Evolutionary conservation across 805 yeast species (phyloP).

Genomic region (Starmerella etchellsii): DNA sequence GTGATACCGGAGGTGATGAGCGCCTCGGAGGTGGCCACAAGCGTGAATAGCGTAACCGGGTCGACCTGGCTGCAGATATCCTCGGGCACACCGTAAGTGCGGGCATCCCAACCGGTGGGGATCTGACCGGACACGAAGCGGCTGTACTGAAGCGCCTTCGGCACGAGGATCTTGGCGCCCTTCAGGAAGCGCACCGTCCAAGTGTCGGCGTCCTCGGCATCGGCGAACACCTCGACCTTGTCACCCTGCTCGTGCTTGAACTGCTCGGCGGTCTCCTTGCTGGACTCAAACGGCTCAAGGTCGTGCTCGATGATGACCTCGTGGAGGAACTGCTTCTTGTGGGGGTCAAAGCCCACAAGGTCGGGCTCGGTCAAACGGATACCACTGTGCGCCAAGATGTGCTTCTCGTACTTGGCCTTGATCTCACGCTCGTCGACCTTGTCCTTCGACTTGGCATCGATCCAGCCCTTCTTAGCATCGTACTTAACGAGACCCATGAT

Average conservation of each 20-base stretch:
- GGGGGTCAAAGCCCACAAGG: slow-evolving; percentile 91
- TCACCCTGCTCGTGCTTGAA: slow-evolving; percentile 91
- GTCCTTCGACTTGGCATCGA: slow-evolving; percentile 80
- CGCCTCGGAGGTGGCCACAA: slow-evolving; percentile 93
- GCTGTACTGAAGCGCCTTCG: slow-evolving; percentile 64
- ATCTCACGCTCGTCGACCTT: slow-evolving; percentile 93
- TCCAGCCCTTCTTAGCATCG: slow-evolving; percentile 98
- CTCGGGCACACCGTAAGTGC: slow-evolving; percentile 85
- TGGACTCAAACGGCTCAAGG: slow-evolving; percentile 87
- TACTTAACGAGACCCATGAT: slow-evolving; percentile 96
- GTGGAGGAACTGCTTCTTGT: slow-evolving; percentile 83
- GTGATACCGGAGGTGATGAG: slow-evolving; percentile 88
- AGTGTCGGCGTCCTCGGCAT: slow-evolving; percentile 71
- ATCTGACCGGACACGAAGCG: slow-evolving; percentile 73
- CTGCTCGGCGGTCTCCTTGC: slow-evolving; percentile 89
- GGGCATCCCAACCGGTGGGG: slow-evolving; percentile 98
- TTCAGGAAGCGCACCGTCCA: slow-evolving; percentile 78
- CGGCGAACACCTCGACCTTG: slow-evolving; percentile 78
- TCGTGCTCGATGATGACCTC: slow-evolving; percentile 96
- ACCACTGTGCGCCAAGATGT: slow-evolving; percentile 88
- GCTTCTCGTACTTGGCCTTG: slow-evolving; percentile 79
- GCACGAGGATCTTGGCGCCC: slow-evolving; percentile 84
- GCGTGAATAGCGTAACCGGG: slow-evolving; percentile 81
- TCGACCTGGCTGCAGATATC: slow-evolving; percentile 91
- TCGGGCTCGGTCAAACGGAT: slow-evolving; percentile 95